Base-by-base conservation (phyloP, 169 alveolate species). In the Cryptosporidium sp. region DNA sequence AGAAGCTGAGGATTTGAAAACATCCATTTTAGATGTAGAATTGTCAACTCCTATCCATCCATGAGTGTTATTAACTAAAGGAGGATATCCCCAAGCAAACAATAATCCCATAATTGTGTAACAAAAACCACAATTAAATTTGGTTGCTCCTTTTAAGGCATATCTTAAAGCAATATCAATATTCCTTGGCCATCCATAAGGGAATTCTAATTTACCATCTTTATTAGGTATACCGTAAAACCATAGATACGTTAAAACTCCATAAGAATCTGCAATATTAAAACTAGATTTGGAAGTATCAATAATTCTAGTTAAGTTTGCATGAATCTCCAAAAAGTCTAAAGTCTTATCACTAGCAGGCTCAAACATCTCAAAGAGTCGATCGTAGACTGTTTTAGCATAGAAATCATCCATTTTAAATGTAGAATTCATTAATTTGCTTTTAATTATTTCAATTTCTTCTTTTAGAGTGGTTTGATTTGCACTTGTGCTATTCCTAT, bases 161-260 rank as follows among this genome's bases (percentile, higher is more conserved):
- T 92, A 85, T 3, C 85, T 70, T 50, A 95, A 71, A 23, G 96
- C 80, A 23, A 84, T 37, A 48, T 91, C 94, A 39, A 94, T 93
- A 58, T 94, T 91, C 65, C 97, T 69, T 5, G 97, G 97, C 95
- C 96, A 95, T 26, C 97, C 97, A 68, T 87, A 69, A 1, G 97
- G 97, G n/a, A 95, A 91, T 33, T 93, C 93, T 50, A 92, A 71
- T 8, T 51, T 85, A 6, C 97, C 97, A 26, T 75, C 84, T 51
- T 71, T 67, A 35, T 94, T 94, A 21, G 94, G 91, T 26, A 95
- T 91, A 8, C 97, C 97, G 59, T 94, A 85, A 65, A 95, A 71
- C 87, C 93, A 95, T 12, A 95, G 73, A 86, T 92, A 95, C n/a
- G 95, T 93, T 69, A 94, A 85, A 12, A 94, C 92, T 70, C 97